phyloP scores from a whole-genome alignment of 148 eudicot genomes.

The Nepenthes gracilis region DNA sequence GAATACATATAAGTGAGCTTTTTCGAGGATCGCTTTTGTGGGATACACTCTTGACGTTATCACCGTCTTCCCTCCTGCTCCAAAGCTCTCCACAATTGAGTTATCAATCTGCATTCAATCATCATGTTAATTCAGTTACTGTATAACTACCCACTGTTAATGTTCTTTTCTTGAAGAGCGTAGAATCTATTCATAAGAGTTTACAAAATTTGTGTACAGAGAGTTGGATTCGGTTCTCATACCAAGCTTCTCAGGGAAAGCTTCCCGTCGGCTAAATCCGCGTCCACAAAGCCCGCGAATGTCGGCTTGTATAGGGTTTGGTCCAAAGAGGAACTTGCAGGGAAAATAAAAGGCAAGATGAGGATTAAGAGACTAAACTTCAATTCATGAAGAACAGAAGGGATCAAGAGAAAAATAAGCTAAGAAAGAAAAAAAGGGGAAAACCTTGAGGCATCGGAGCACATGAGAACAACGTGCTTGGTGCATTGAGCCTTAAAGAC shows the following conservation, averaged over 20 bases:
- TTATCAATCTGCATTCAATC: slow-evolving; percentile 55
- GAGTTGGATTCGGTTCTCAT: neutral
- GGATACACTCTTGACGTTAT: slow-evolving; percentile 82
- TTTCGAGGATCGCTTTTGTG: slow-evolving; percentile 26
- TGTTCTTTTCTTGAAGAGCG: no score
- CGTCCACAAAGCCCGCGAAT: slow-evolving; percentile 41
- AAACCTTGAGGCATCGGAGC: slow-evolving; percentile 49
- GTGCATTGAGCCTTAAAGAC: slow-evolving; percentile 25
- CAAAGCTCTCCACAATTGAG: slow-evolving; percentile 77
- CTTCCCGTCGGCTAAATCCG: slow-evolving; percentile 30
- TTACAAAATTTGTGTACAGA: no score
- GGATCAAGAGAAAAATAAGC: neutral
- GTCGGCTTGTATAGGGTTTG: slow-evolving; percentile 32
- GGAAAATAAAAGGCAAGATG: neutral
- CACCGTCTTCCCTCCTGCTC: slow-evolving; percentile 49
- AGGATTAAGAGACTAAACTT: neutral
- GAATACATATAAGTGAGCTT: slow-evolving; percentile 55
- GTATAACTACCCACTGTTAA: neutral
- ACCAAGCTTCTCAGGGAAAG: slow-evolving; percentile 54
- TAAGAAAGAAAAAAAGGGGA: neutral
- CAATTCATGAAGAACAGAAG: neutral
- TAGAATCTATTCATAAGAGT: no score
- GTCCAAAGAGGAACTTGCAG: slow-evolving; percentile 29
- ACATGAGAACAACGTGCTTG: slow-evolving; percentile 39
- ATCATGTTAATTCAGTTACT: neutral